Percentiles rank a stretch among this genome's conserved stretches.
Evolutionary conservation across 1,284 basidiomycete species (phyloP).

Genomic region (Austroboletus novae-zelandiae): DNA sequence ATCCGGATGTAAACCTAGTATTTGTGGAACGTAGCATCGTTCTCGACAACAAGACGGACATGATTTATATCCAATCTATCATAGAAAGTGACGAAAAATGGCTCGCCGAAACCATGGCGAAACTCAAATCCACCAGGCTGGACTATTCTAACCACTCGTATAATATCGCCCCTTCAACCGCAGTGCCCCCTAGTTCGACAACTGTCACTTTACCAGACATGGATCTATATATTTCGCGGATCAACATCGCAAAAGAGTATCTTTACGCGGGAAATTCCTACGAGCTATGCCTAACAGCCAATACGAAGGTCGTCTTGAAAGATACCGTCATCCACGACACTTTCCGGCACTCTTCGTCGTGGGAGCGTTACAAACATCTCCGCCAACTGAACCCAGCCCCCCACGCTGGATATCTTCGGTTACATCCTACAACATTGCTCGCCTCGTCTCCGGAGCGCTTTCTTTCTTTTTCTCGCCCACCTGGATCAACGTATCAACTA

Average conservation of each 20-base stretch:
- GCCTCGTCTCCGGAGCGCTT: slow-evolving; percentile 95
- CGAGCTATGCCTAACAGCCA: slow-evolving; percentile 91
- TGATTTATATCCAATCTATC: slow-evolving; percentile 63
- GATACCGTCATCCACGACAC: slow-evolving; percentile 34
- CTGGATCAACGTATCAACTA: slow-evolving; percentile 70
- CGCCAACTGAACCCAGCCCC: slow-evolving; percentile 87
- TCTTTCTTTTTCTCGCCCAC: slow-evolving; percentile 75
- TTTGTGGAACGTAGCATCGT: slow-evolving; percentile 77
- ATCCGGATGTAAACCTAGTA: slow-evolving; percentile 70
- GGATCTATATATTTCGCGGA: slow-evolving; percentile 66
- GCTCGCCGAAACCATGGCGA: slow-evolving; percentile 43
- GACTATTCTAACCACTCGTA: slow-evolving; percentile 25
- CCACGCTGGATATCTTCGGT: slow-evolving; percentile 82
- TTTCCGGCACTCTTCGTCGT: no score
- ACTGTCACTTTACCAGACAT: slow-evolving; percentile 53
- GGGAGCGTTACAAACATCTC: slow-evolving; percentile 72
- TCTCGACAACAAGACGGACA: slow-evolving; percentile 50
- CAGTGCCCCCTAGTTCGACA: slow-evolving; percentile 29
- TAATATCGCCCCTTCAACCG: slow-evolving; percentile 20
- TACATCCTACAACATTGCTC: slow-evolving; percentile 60
- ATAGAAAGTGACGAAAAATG: slow-evolving; percentile 56
- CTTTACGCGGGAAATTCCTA: slow-evolving; percentile 92
- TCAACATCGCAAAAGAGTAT: slow-evolving; percentile 71
- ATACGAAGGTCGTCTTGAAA: slow-evolving; percentile 50
- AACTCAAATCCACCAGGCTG: slow-evolving; percentile 23